Evolutionary conservation across 768 basidiomycete species (phyloP).

Genomic region (Suillus tomentosus): DNA sequence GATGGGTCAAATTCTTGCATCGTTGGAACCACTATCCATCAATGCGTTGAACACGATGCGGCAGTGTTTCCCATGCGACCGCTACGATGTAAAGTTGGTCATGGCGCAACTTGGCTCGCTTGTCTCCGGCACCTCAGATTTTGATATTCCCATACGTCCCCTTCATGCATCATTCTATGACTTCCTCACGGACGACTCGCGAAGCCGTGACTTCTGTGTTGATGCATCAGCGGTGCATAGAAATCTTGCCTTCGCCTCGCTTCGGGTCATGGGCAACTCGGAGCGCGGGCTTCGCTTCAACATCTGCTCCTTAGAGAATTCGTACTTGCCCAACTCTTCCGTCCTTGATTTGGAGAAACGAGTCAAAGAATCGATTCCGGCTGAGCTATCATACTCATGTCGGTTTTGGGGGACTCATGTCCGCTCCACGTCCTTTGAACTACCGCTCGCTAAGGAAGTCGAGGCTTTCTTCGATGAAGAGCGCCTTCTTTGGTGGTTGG

Average conservation of each 20-base stretch:
- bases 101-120: no score
- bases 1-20: no score
- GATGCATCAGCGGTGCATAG: background rate
- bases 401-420: background rate
- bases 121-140: background rate
- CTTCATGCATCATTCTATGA: conserved; percentile 32
- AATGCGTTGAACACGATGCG: no score
- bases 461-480: background rate
- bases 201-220: conserved; percentile 18
- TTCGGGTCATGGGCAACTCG: conserved; percentile 18
- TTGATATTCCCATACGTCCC: conserved; percentile 11
- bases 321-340: background rate
- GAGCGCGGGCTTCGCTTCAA: background rate
- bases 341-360: background rate
- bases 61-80: no score
- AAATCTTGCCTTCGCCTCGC: conserved; percentile 19
- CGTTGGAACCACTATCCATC: no score
- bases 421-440: background rate
- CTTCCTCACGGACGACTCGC: conserved; percentile 19
- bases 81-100: no score
- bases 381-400: background rate
- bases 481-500: background rate
- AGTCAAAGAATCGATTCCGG: background rate
- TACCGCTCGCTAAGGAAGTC: background rate
- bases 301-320: background rate